Evolutionary conservation across 805 yeast genomes (phyloP), one percentile per base, ranked within the genome.

Genomic region (Yarrowia sp.): DNA sequence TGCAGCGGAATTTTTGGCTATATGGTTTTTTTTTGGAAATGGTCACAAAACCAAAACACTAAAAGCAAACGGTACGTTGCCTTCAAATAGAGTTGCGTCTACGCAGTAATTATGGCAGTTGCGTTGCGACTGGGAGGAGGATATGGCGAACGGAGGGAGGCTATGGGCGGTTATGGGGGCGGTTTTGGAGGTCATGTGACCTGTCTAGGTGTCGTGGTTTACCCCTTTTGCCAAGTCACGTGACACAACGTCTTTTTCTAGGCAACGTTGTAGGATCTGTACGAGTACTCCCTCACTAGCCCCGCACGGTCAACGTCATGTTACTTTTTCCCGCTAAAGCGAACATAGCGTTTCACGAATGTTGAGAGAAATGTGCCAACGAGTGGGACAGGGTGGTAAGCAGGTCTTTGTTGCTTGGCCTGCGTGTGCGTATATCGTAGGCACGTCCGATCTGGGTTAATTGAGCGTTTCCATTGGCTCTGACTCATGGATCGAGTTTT

Each of bases 1-100:
- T 55, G 61, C 61, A 55, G 61, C 61, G 46, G 61, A 55, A 24
- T n/a, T 55, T 55, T 55, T 55, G 44, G 61, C 24, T 55, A 55
- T 53, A 53, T 53, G 60, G 44, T 53, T 53, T 53, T 53, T 49
- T 53, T 53, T 53, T 36, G 60, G 19, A 14, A 14, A n/a, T 36
- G 34, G 43, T 19, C 30, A 52, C 30, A 17, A 44, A 19, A 20
- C 49, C 33, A 44, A 46, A 55, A 53, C 60, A 39, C 60, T 53
- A 53, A 53, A 38, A 38, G 17, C 60, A 39, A 20, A 55, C 61
- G 20, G 61, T 20, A 40, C 38, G 46, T 55, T 55, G 61, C 61
- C 61, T 40, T 40, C 12, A 24, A 55, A 39, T 55, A 55, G 61
- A 55, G 46, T 55, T 55, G 44, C 24, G 46, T 10, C 38, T 55